Percentiles rank a stretch among this genome's conserved stretches.
Evolutionary conservation across 2,329 filamentous ascomycete genomes (phyloP).

Genomic region (Catunica adiposa): DNA sequence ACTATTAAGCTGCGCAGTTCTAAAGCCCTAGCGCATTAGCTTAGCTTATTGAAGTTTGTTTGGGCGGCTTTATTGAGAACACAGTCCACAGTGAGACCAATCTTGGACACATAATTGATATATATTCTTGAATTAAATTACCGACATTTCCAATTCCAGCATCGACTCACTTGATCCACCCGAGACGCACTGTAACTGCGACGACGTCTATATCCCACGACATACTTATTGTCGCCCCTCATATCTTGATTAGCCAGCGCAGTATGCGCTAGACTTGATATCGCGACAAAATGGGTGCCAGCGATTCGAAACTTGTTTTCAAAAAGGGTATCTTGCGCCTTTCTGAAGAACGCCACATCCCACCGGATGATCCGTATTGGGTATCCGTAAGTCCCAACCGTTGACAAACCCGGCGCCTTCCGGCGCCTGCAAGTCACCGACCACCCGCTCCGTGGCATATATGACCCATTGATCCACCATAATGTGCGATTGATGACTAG

Average conservation of each 20-base stretch:
- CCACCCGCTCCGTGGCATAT: not conserved
- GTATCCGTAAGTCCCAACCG: slow-evolving; percentile 47
- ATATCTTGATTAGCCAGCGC: not conserved
- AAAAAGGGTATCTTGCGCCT: slow-evolving; percentile 96
- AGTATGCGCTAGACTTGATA: slow-evolving; percentile 5
- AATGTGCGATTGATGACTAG: too few relatives aligned
- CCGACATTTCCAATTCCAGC: too few relatives aligned
- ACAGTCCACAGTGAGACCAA: not conserved
- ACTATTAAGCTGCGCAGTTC: not conserved
- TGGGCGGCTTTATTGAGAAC: not conserved
- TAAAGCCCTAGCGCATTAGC: not conserved
- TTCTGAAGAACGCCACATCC: slow-evolving; percentile 77
- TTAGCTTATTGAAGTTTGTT: not conserved
- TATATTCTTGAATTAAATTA: too few relatives aligned
- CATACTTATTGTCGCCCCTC: not conserved
- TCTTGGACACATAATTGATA: not conserved
- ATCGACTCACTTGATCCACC: too few relatives aligned
- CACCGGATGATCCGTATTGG: slow-evolving; percentile 84
- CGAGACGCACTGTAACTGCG: not conserved
- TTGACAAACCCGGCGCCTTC: slow-evolving; percentile 8
- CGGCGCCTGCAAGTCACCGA: not conserved
- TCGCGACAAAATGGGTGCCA: slow-evolving; percentile 61
- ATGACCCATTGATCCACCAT: not conserved
- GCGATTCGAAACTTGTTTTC: slow-evolving; percentile 96
- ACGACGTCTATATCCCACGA: not conserved